Percentiles rank a stretch among this genome's conserved stretches.
These are phyloP conservation scores for Spiraea crenata DNA, from an alignment of 331 rosid genomes.

Conservation along the genomic window DNA sequence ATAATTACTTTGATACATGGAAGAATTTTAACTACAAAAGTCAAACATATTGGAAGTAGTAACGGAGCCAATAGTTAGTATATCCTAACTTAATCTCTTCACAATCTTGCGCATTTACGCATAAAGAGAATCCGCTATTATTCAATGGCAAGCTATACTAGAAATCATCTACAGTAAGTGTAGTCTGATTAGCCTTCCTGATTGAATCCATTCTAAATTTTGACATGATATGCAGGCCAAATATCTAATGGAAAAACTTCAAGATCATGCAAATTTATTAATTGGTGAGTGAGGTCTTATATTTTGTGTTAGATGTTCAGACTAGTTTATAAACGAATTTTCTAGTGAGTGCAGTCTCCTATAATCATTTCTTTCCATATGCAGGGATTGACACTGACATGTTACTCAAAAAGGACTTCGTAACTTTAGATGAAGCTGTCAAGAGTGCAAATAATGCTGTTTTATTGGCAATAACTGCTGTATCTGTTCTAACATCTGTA, in stretches of 20 bases:
- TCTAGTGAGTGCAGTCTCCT: background rate
- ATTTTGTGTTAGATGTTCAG: slow-evolving; percentile 17
- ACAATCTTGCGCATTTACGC: background rate
- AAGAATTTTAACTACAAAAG: background rate
- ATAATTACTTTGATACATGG: background rate
- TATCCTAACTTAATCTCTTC: background rate
- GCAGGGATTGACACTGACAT: slow-evolving; percentile 80
- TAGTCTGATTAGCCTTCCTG: background rate
- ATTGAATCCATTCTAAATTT: background rate
- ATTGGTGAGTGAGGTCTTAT: slow-evolving; percentile 57
- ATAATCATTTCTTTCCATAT: slow-evolving; percentile 18
- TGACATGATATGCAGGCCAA: slow-evolving; percentile 51
- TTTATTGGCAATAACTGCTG: slow-evolving; percentile 67
- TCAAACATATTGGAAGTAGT: background rate
- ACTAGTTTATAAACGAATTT: background rate
- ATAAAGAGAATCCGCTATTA: background rate
- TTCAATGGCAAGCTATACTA: too few relatives aligned
- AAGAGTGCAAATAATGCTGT: slow-evolving; percentile 92
- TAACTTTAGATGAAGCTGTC: slow-evolving; percentile 93
- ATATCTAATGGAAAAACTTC: slow-evolving; percentile 61
- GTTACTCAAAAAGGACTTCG: slow-evolving; percentile 80
- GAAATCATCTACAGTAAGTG: background rate
- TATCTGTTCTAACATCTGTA: slow-evolving; percentile 70
- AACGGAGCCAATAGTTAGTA: background rate
- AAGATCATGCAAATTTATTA: slow-evolving; percentile 60